phyloP scores from a whole-genome alignment of 2,329 filamentous ascomycete species.

The Proliferodiscus dingleyae region DNA sequence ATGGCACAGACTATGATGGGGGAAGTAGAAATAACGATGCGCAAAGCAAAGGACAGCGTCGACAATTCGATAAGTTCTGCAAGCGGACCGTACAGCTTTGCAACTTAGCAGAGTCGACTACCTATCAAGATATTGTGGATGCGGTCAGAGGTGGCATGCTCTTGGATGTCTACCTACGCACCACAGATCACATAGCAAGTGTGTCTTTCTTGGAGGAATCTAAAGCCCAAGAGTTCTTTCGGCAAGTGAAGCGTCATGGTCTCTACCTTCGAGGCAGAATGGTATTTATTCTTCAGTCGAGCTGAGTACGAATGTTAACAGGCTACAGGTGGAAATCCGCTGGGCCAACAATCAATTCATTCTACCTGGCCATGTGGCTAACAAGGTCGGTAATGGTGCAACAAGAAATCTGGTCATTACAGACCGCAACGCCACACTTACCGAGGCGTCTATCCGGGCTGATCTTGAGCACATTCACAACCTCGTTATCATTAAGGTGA shows the following conservation, averaged over 20 bases:
- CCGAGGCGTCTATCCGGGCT: slow-evolving; percentile 58
- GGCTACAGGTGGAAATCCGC: slow-evolving; percentile 54
- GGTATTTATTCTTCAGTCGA: slow-evolving; percentile 40
- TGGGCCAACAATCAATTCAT: slow-evolving; percentile 71
- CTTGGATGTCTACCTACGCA: slow-evolving; percentile 61
- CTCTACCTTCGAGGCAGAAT: slow-evolving; percentile 65
- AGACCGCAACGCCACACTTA: slow-evolving; percentile 52
- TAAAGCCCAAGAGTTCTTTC: slow-evolving; percentile 60
- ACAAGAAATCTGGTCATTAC: slow-evolving; percentile 70
- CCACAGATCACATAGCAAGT: slow-evolving; percentile 53
- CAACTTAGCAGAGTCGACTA: slow-evolving; percentile 57
- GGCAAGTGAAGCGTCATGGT: slow-evolving; percentile 58
- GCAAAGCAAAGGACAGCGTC: slow-evolving; percentile 15
- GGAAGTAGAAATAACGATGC: slow-evolving; percentile 21
- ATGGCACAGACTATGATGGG: slow-evolving; percentile 20
- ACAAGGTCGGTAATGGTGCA: slow-evolving; percentile 61
- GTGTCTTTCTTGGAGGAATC: slow-evolving; percentile 66
- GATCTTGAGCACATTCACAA: slow-evolving; percentile 83
- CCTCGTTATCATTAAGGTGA: slow-evolving; percentile 62
- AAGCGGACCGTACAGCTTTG: slow-evolving; percentile 57
- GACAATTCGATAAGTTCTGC: slow-evolving; percentile 26
- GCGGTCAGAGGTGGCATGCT: slow-evolving; percentile 66
- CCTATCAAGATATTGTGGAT: slow-evolving; percentile 60
- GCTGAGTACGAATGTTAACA: background rate
- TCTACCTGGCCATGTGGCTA: slow-evolving; percentile 56